Base-by-base conservation (phyloP, 495 filamentous ascomycete genomes). In the Opeltia flavorubescens region DNA sequence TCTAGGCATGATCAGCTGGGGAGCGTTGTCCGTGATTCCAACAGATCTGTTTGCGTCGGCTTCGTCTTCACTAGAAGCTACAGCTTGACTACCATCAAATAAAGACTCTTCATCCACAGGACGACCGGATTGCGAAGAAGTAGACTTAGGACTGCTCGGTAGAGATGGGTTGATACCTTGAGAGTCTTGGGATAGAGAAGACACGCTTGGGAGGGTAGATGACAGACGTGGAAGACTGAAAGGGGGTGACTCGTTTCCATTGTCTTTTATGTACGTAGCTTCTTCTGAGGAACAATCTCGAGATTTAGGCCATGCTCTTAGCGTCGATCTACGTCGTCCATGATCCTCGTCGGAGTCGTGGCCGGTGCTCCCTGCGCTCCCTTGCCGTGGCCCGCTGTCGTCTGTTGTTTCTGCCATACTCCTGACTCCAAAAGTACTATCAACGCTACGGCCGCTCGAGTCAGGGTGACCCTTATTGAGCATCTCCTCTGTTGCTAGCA, bases 1-100 rank as follows among this genome's bases (percentile, higher is more conserved):
- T 60, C 86, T 94, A 7, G 91, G 91, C 93, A 99, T 99, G 52
- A 99, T 83, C 13, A 99, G 74, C 62, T 96, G 89, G 26, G 89
- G 86, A 15, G 76, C 77, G 52, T 73, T 79, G 46, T 64, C 66
- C 23, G 55, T 50, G 5, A 51, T 17, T 18, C 59, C 39, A 25
- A 9, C 7, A 25, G 51, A 56, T 20, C 61, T 60, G 18, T 60
- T 53, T 3, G 53, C 46, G 34, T 44, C 41, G 26, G 70, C 65
- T 24, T 72, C 71, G 26, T 61, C 59, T 21, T 53, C 59, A 17
- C 67, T 67, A 2, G 70, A 75, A 25, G 54, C 60, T 41, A 76
- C 53, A 9, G 66, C 66, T 40, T 77, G 65, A 47, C 69, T 69
- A 47, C 67, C 61, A 33, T 78, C 70, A 58, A 74, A 66, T 12